Conservation (phyloP, 1,284 basidiomycete species). For the Ustilago vetiveriae region DNA sequence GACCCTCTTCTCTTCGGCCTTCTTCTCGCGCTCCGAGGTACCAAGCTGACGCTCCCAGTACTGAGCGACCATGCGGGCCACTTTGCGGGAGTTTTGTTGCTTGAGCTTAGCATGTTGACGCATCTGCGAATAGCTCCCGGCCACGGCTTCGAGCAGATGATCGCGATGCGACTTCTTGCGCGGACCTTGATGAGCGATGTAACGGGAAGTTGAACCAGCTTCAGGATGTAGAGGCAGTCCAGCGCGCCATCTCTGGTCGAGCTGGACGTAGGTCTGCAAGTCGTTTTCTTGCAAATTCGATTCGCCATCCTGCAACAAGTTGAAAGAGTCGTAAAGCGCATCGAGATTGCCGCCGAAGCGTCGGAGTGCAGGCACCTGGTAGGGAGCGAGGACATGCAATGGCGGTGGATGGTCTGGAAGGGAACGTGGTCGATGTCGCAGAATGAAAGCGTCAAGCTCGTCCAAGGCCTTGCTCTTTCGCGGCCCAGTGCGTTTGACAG, state of each 20-base stretch:
- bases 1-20: constrained; percentile 77
- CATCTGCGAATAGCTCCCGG: constrained; percentile 38
- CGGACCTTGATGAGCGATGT: constrained; percentile 26
- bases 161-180: constrained; percentile 51
- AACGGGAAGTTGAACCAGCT: constrained; percentile 18
- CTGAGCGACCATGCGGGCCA: constrained; percentile 77
- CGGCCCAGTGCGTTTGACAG: constrained; percentile 16
- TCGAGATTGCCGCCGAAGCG: constrained; percentile 33
- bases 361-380: constrained; percentile 34
- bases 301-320: constrained; percentile 42
- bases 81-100: constrained; percentile 68
- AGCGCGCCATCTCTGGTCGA: constrained; percentile 41
- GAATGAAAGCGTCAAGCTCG: constrained; percentile 32
- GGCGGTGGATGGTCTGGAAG: constrained; percentile 41
- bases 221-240: constrained; percentile 42
- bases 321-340: constrained; percentile 32
- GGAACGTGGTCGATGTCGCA: constrained; percentile 25
- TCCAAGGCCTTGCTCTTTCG: constrained; percentile 42
- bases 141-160: constrained; percentile 46
- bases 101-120: constrained; percentile 64
- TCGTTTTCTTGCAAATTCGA: constrained; percentile 27
- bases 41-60: constrained; percentile 80
- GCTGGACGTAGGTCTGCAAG: constrained; percentile 27
- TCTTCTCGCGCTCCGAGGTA: constrained; percentile 74
- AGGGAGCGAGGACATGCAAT: constrained; percentile 36